Conservation (phyloP, 495 filamentous ascomycete genomes). For the Bathelium albidoporum region DNA sequence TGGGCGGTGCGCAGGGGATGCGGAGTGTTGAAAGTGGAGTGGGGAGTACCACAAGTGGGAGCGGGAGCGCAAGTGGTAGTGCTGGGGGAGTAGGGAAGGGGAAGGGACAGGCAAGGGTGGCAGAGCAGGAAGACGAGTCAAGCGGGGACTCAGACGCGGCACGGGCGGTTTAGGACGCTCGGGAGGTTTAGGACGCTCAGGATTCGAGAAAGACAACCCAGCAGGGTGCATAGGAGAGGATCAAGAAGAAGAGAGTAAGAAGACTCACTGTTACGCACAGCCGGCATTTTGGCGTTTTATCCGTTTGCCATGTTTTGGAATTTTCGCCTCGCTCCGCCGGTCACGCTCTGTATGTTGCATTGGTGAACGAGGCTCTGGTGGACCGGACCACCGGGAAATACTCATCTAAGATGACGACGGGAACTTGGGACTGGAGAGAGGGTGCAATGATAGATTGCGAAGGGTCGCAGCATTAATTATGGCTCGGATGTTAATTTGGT, state of each 20-base stretch:
- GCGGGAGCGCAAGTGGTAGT: too few relatives aligned
- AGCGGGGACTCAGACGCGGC: neutral
- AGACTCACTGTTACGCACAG: neutral
- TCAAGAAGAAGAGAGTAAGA: neutral
- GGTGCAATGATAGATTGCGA: neutral
- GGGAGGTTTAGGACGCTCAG: too few relatives aligned
- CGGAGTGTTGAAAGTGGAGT: neutral
- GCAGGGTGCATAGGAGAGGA: too few relatives aligned
- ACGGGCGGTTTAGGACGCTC: neutral
- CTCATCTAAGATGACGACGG: neutral
- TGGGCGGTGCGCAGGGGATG: neutral
- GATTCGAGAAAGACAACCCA: too few relatives aligned
- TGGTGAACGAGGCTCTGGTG: neutral
- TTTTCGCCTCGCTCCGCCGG: neutral
- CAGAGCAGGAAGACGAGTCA: neutral
- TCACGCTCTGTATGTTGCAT: neutral
- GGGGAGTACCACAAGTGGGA: neutral
- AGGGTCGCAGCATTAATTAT: neutral
- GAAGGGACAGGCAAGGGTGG: neutral
- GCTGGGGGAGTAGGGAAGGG: neutral
- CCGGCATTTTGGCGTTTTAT: neutral
- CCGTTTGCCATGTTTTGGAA: neutral
- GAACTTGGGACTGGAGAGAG: neutral
- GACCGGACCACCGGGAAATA: neutral
- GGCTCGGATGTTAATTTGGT: neutral